Conservation (phyloP, 257 asterid species). For the Penstemon eatonii region DNA sequence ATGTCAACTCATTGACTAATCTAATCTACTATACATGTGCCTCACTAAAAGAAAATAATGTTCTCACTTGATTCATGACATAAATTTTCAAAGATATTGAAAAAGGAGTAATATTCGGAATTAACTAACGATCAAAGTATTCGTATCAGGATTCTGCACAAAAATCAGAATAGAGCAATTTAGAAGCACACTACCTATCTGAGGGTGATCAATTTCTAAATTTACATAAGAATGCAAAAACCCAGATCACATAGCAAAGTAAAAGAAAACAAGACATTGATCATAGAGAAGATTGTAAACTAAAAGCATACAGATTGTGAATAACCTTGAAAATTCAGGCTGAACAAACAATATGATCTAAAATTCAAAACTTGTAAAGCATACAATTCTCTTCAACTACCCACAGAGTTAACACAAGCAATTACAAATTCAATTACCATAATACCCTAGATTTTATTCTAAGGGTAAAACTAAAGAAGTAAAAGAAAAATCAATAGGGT, state of each 20-base stretch:
- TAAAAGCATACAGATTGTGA: slow-evolving; percentile 1
- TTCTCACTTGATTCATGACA: not conserved
- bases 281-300: not conserved
- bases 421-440: not conserved
- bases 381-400: slow-evolving; percentile 1
- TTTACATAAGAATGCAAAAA: slow-evolving; percentile 9
- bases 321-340: slow-evolving; percentile 1
- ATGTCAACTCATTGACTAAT: not conserved
- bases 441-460: slow-evolving; percentile 3
- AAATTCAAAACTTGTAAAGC: slow-evolving; percentile 12
- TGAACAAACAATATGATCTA: not conserved
- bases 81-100: not conserved
- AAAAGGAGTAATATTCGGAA: slow-evolving; percentile 4
- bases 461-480: not conserved
- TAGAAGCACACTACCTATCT: not conserved
- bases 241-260: not conserved
- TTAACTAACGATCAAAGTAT: not conserved
- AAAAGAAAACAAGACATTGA: not conserved
- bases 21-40: not conserved
- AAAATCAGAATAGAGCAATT: slow-evolving; percentile 1
- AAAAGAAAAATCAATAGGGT: not conserved
- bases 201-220: not conserved
- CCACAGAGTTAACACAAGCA: not conserved
- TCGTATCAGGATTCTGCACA: not conserved
- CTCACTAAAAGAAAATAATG: not conserved